A percentile compares a stretch with the other conserved stretches of the same genome.
These are phyloP conservation scores for Trichoderma simmonsii DNA, from an alignment of 2,329 filamentous ascomycete genomes.

Conservation along the genomic window DNA sequence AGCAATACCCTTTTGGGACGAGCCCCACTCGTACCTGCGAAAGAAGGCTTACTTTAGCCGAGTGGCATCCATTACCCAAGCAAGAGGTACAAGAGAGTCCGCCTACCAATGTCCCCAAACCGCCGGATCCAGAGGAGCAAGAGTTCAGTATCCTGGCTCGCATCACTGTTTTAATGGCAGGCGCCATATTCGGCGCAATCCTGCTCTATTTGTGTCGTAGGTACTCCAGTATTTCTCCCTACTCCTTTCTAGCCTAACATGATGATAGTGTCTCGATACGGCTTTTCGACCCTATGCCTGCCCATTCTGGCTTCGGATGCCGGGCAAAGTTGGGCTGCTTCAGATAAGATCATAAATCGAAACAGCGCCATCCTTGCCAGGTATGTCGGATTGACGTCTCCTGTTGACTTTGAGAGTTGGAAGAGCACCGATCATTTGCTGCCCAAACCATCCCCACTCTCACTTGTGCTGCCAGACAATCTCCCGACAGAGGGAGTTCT, in stretches of 20 bases:
- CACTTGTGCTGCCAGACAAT: neutral
- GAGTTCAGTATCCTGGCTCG: too few species aligned
- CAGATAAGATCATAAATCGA: neutral
- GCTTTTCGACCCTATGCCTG: neutral
- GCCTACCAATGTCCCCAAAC: neutral
- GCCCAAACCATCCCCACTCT: too few species aligned
- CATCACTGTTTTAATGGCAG: neutral
- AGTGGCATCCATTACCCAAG: neutral
- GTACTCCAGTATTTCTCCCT: neutral
- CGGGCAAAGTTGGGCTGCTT: neutral
- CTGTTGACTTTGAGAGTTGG: neutral
- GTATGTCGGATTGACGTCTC: neutral
- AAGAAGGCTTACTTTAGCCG: neutral
- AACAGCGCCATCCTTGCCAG: neutral
- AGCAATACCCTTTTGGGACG: fast-evolving
- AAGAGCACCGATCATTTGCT: neutral
- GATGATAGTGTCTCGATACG: neutral
- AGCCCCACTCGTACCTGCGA: fast-evolving
- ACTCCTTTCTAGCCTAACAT: neutral
- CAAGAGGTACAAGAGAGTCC: fast-evolving
- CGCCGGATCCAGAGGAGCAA: neutral
- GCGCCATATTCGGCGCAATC: neutral
- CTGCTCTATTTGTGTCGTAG: neutral
- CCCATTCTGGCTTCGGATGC: neutral
- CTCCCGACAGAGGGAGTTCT: neutral